phyloP scores from a whole-genome alignment of 2,329 filamentous ascomycete species.

The Hortaea werneckii region DNA sequence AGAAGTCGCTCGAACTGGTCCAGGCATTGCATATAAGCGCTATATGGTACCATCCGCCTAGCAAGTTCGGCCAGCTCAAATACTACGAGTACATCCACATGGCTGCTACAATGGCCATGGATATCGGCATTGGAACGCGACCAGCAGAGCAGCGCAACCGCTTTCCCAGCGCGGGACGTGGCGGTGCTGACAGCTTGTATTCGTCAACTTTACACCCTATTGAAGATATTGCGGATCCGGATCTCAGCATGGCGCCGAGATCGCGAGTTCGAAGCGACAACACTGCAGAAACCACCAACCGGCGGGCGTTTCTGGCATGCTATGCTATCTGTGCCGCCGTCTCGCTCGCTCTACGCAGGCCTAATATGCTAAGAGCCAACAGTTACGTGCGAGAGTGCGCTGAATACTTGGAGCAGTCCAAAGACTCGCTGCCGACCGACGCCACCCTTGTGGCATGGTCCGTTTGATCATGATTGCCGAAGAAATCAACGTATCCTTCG shows the following conservation, averaged over 20 bases:
- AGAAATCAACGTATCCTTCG: slow-evolving; percentile 57
- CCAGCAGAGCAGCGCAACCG: slow-evolving; percentile 6
- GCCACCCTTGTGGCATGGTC: slow-evolving; percentile 49
- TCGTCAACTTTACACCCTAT: slow-evolving; percentile 10
- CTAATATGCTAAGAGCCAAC: slow-evolving; percentile 50
- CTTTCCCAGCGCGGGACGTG: slow-evolving; percentile 4
- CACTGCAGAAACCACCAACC: slow-evolving; percentile 44
- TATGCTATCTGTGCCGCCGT: slow-evolving; percentile 52
- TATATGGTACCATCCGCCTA: slow-evolving; percentile 41
- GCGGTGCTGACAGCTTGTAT: slow-evolving; percentile 1
- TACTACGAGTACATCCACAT: slow-evolving; percentile 45
- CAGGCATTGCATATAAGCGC: slow-evolving; percentile 41
- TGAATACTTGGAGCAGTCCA: slow-evolving; percentile 43
- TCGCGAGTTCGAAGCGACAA: slow-evolving; percentile 28
- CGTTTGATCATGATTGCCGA: slow-evolving; percentile 56
- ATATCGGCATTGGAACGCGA: slow-evolving; percentile 28
- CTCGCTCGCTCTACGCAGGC: slow-evolving; percentile 51
- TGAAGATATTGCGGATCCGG: slow-evolving; percentile 17
- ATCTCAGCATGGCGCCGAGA: slow-evolving; percentile 17
- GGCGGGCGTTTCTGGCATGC: slow-evolving; percentile 50
- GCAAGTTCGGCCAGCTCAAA: slow-evolving; percentile 34
- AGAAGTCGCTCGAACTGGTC: slow-evolving; percentile 43
- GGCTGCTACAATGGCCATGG: slow-evolving; percentile 41
- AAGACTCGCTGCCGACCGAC: slow-evolving; percentile 48
- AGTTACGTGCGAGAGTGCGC: slow-evolving; percentile 52